Base-by-base conservation (phyloP, 2,329 filamentous ascomycete species). In the Blumeria hordei region DNA sequence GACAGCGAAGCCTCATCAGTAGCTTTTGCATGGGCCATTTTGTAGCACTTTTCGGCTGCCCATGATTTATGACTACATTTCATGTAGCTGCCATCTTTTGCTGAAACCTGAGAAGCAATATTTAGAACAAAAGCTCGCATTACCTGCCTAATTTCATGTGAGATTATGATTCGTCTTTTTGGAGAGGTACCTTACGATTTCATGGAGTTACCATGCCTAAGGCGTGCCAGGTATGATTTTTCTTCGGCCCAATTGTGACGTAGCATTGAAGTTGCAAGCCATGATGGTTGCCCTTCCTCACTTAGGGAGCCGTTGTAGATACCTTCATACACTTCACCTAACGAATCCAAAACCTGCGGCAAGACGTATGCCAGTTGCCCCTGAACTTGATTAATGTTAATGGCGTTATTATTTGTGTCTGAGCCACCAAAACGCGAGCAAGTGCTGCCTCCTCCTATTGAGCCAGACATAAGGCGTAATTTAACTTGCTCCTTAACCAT, bases 71-170 rank as follows among this genome's bases (percentile, higher is more conserved):
- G 50, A 5, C 52, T 56, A 28, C 57, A 58, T 34, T 55, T 54
- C 37, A 58, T 54, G 41, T 56, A 56, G 16, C 44, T 53, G 36
- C 52, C 52, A 37, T 56, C 55, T 10, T 45, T 16, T 1, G 53
- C 44, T 11, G 52, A 18, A 10, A 54, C 43, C 10, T 56, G 47
- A n/a, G 57, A 50, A 16, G 54, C 51, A 12, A 56, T 34, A 18
- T 39, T 18, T 18, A 53, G 56, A 10, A 52, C 21, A 11, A 58
- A 18, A 1, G 33, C 47, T 3, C 32, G 51, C 35, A 53, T 53
- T 5, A 58, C 36, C 10, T 50, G 28, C 18, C 57, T 58, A 33
- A 11, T 18, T 8, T 50, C 7, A 14, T 4, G 21, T 57, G 34
- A 57, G 52, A 28, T 28, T 28, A 28, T 28, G 21, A 28, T 28